phyloP scores from a whole-genome alignment of 805 yeast species.

The Lipomyces sp. region DNA sequence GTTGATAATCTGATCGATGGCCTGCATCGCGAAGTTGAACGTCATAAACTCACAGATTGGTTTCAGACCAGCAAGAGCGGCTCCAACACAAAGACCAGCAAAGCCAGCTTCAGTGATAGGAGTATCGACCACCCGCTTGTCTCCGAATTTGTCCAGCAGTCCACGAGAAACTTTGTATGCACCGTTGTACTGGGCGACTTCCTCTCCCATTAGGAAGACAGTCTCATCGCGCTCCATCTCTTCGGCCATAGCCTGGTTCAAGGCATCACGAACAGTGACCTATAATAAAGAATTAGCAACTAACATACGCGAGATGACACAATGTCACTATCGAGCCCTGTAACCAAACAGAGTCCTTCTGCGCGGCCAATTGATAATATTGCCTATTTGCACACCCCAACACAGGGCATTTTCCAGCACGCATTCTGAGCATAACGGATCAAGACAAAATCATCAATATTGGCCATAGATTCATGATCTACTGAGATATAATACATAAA shows the following conservation, averaged over 20 bases:
- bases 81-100: conserved; percentile 93
- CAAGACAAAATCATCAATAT: neutral
- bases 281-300: conserved; percentile 15
- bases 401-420: conserved; percentile 4
- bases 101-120: conserved; percentile 99
- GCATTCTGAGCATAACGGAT: neutral
- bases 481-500: neutral
- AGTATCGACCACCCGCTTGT: conserved; percentile 89
- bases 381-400: neutral
- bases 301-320: neutral
- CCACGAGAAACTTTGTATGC: conserved; percentile 98
- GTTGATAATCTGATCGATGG: conserved; percentile 97
- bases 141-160: conserved; percentile 91
- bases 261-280: conserved; percentile 96
- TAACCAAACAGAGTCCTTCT: neutral
- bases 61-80: conserved; percentile 93
- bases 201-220: conserved; percentile 97
- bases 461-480: neutral
- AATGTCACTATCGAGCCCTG: neutral
- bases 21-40: conserved; percentile 99
- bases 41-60: conserved; percentile 99
- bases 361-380: neutral
- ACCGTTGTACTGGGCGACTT: conserved; percentile 98
- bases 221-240: conserved; percentile 94
- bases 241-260: conserved; percentile 93